Percentiles rank a stretch among this genome's conserved stretches.
Conservation (phyloP, 1,284 basidiomycete species). For the Trichosporon asahii region DNA sequence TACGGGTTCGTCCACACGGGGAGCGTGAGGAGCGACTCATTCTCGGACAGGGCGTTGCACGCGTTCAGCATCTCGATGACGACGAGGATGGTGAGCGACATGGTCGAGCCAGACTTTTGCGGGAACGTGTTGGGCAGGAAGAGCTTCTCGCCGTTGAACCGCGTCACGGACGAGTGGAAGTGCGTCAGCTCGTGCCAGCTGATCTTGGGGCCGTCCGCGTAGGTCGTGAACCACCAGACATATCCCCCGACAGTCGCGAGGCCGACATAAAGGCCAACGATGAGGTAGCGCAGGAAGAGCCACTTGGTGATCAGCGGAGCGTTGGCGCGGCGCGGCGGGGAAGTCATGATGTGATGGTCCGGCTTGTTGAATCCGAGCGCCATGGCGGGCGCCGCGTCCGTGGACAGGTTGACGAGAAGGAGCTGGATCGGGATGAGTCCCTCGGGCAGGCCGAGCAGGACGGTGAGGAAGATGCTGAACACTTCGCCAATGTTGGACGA, state of each 20-base stretch:
- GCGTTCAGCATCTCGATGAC: slow-evolving; percentile 99
- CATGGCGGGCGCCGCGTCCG: slow-evolving; percentile 88
- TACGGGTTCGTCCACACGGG: slow-evolving; percentile 92
- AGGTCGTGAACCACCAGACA: slow-evolving; percentile 98
- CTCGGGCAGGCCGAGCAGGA: slow-evolving; percentile 96
- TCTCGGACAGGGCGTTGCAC: slow-evolving; percentile 97
- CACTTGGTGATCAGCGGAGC: slow-evolving; percentile 89
- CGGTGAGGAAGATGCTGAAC: slow-evolving; percentile 95
- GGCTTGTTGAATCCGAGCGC: slow-evolving; percentile 97
- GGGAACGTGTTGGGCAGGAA: background rate
- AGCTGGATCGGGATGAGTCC: slow-evolving; percentile 96
- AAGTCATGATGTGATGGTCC: slow-evolving; percentile 92
- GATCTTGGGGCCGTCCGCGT: slow-evolving; percentile 85
- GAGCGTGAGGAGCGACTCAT: slow-evolving; percentile 82
- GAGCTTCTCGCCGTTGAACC: slow-evolving; percentile 71
- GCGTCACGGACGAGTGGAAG: slow-evolving; percentile 80
- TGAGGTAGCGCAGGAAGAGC: slow-evolving; percentile 93
- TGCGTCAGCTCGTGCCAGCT: slow-evolving; percentile 90
- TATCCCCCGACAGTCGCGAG: slow-evolving; percentile 93
- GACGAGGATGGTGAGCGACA: slow-evolving; percentile 72
- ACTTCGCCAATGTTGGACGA: slow-evolving; percentile 98
- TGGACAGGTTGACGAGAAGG: slow-evolving; percentile 94
- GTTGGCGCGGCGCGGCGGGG: slow-evolving; percentile 78
- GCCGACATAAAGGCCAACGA: slow-evolving; percentile 91
- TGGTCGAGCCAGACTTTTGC: slow-evolving; percentile 78